Base-by-base conservation (phyloP, 805 yeast species). In the Wickerhamiella lipophila region DNA sequence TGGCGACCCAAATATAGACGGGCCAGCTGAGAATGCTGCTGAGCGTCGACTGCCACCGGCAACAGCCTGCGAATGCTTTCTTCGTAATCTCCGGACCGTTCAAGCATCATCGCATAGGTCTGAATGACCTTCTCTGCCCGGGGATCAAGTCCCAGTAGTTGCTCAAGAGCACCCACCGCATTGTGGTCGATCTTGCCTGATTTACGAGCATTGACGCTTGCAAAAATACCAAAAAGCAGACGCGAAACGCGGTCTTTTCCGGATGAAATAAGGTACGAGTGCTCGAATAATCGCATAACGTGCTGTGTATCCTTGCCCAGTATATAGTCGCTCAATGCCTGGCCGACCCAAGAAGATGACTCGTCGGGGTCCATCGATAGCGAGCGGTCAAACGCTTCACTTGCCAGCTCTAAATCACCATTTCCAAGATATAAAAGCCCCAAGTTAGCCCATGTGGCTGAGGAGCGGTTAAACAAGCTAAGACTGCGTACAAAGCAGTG, bases 401-500 rank as follows among this genome's bases (percentile, higher is more conserved):
- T 71, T 0, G 97, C 92, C 36, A 92, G 72, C 30, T 74, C 80
- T 6, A 69, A 56, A 60, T 89, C 97, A 2, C 78, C 78, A 49
- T 73, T 70, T 26, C 75, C 70, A 50, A 89, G 65, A 55, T 83
- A 88, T 30, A 92, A 67, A 6, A 83, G 74, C 0, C 94, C 96
- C 50, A 92, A 67, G 56, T 85, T 84, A 13, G 79, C 73, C 96
- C 96, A 92, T 4, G 79, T 73, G 15, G 67, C 66, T 3, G 81
- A 75, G 49, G 83, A 83, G 47, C 76, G 75, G 6, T 83, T 75
- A 43, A 83, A 80, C 35, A 87, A 64, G 0, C 83, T 71, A 2
- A 79, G 66, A 0, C 96, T 88, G 53, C 84, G 81, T 56, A 92
- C 83, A 57, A 83, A 85, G 62, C 96, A 86, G 65, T 92, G 99